Percentiles rank a stretch among this genome's conserved stretches.
phyloP scores from a whole-genome alignment of 73 alveolate species.

The Paramecium primaurelia region DNA sequence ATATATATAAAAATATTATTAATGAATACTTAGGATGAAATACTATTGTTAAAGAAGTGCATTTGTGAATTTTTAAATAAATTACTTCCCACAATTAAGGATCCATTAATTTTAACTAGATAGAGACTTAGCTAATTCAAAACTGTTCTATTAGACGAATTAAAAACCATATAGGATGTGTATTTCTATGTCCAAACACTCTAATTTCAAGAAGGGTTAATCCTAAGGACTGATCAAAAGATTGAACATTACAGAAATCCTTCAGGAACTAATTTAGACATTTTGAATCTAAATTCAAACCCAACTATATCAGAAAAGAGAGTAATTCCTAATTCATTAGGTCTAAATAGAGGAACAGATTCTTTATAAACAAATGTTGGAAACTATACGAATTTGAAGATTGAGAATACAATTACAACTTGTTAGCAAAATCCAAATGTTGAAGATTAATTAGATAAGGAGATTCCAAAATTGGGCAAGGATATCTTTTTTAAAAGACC shows the following conservation, averaged over 20 bases:
- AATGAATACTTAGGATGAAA: not conserved
- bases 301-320: not conserved
- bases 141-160: slow-evolving; percentile 15
- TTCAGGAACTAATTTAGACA: not conserved
- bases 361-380: not conserved
- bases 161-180: not conserved
- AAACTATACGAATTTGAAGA: not conserved
- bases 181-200: not conserved
- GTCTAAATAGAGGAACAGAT: not conserved
- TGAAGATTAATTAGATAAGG: not conserved
- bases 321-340: not conserved
- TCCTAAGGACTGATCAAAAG: not conserved
- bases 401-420: not conserved
- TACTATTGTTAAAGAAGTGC: not conserved
- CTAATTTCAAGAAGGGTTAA: not conserved
- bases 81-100: slow-evolving; percentile 16
- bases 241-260: not conserved
- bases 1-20: not conserved
- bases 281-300: not conserved
- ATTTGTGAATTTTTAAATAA: slow-evolving; percentile 24
- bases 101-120: slow-evolving; percentile 27
- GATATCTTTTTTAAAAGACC: not conserved
- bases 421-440: not conserved
- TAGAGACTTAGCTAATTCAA: not conserved
- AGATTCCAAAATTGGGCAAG: not conserved